Percentiles rank a stretch among this genome's conserved stretches.
phyloP scores from a whole-genome alignment of 108 stramenopile species.

The Chaetoceros muelleri region DNA sequence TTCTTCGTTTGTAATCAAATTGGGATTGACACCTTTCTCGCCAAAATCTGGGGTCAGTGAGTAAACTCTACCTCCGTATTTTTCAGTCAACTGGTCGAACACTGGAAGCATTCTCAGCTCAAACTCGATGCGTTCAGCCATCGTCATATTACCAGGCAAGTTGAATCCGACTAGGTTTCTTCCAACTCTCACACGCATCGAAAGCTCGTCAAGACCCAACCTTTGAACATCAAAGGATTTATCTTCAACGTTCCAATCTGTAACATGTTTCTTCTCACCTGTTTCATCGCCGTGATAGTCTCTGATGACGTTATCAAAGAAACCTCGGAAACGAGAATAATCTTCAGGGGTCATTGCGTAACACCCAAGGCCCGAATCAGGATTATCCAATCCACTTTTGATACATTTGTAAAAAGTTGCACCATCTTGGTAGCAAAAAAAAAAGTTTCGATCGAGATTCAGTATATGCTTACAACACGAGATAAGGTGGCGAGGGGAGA shows the following conservation, averaged over 20 bases:
- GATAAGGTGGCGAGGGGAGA: too few species aligned
- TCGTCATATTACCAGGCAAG: constrained; percentile 42
- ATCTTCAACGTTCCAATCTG: constrained; percentile 35
- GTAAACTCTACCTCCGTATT: constrained; percentile 38
- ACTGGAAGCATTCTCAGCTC: constrained; percentile 39
- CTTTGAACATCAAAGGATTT: constrained; percentile 31
- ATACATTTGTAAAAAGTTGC: constrained; percentile 33
- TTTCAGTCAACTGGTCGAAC: constrained; percentile 27
- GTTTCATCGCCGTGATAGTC: constrained; percentile 35
- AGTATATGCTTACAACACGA: background rate
- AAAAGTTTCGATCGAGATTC: background rate
- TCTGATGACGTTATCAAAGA: constrained; percentile 44
- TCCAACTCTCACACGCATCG: constrained; percentile 51
- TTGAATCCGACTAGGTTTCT: constrained; percentile 40
- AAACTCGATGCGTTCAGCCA: constrained; percentile 38
- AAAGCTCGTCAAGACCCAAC: constrained; percentile 37
- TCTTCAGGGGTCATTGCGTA: constrained; percentile 44
- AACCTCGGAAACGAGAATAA: constrained; percentile 37
- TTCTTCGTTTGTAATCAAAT: constrained; percentile 28
- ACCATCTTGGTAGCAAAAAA: constrained; percentile 4
- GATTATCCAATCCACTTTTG: constrained; percentile 38
- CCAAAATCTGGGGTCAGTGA: constrained; percentile 42
- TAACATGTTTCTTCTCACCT: constrained; percentile 29
- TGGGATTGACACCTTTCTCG: constrained; percentile 30
- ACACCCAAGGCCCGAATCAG: constrained; percentile 39